A percentile compares a stretch with the other conserved stretches of the same genome.
Evolutionary conservation across 441 rosid species (phyloP).

Genomic region (Euphorbia celastroides): DNA sequence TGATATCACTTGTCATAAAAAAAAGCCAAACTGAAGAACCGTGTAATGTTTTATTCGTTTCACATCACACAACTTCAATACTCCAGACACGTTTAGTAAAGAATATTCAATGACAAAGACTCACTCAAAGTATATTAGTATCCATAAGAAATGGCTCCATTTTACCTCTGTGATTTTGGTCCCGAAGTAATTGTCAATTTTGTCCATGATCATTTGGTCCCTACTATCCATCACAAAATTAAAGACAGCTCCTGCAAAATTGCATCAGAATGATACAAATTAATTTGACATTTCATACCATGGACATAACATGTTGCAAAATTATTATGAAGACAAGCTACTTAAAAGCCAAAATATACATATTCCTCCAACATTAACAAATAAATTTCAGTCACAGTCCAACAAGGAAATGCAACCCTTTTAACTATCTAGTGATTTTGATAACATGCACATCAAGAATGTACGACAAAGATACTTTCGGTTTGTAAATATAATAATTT

Average conservation of each 20-base stretch:
- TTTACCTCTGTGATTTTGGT: slow-evolving; percentile 49
- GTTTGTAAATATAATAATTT: neutral
- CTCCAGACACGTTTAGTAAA: neutral
- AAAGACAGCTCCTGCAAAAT: slow-evolving; percentile 73
- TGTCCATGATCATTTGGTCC: slow-evolving; percentile 54
- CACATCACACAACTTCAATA: neutral
- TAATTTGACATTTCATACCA: neutral
- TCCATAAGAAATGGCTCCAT: neutral
- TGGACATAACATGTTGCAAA: neutral
- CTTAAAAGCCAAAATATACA: neutral
- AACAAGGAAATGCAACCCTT: too few species aligned
- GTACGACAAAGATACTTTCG: too few species aligned
- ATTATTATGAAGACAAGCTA: neutral
- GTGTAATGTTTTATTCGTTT: neutral
- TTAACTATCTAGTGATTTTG: neutral
- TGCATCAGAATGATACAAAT: slow-evolving; percentile 4
- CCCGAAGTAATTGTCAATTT: slow-evolving; percentile 65
- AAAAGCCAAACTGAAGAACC: neutral
- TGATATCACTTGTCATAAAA: neutral
- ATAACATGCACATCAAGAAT: neutral
- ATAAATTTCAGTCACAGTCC: too few species aligned
- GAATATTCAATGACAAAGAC: neutral
- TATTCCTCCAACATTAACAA: neutral
- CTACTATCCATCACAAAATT: slow-evolving; percentile 48
- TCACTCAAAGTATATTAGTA: neutral